These are phyloP conservation scores for Arabis alpina DNA, from an alignment of 345 rosid genomes.

Conservation along the genomic window DNA sequence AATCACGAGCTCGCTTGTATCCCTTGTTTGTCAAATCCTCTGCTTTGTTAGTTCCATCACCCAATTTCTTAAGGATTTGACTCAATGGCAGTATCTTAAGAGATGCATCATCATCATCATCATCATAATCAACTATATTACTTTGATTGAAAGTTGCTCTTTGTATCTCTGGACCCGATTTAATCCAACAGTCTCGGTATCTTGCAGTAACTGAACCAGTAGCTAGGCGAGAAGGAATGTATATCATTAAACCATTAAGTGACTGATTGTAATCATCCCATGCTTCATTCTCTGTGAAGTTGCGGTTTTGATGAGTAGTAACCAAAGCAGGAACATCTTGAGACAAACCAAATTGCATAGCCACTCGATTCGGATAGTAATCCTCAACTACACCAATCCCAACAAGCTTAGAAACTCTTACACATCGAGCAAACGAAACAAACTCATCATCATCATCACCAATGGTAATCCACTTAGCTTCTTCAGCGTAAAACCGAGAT, in stretches of 20 bases:
- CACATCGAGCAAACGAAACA: conserved; percentile 43
- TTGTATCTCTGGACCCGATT: conserved; percentile 13
- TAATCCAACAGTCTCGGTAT: conserved; percentile 60
- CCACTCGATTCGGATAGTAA: conserved; percentile 63
- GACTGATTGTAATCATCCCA: conserved; percentile 45
- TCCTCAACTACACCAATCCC: conserved; percentile 47
- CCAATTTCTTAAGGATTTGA: conserved; percentile 9
- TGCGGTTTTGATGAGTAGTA: neutral
- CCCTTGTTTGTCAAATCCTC: neutral
- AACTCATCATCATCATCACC: conserved; percentile 43
- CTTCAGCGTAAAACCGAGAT: conserved; percentile 45
- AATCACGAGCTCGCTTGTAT: conserved; percentile 17
- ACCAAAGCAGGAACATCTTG: conserved; percentile 52
- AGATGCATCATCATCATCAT: conserved; percentile 13
- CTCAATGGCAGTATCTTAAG: conserved; percentile 18
- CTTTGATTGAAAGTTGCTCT: neutral
- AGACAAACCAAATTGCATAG: conserved; percentile 64
- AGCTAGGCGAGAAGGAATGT: conserved; percentile 47
- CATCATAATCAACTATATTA: conserved; percentile 12
- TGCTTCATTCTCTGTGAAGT: conserved; percentile 19
- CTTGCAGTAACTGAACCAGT: conserved; percentile 44
- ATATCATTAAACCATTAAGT: conserved; percentile 34
- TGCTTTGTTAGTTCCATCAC: neutral
- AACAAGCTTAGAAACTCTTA: conserved; percentile 50
- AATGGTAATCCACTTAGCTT: conserved; percentile 10